Evolutionary conservation across 2,329 filamentous ascomycete species (phyloP).

Genomic region (Sarocladiaceae sp.): DNA sequence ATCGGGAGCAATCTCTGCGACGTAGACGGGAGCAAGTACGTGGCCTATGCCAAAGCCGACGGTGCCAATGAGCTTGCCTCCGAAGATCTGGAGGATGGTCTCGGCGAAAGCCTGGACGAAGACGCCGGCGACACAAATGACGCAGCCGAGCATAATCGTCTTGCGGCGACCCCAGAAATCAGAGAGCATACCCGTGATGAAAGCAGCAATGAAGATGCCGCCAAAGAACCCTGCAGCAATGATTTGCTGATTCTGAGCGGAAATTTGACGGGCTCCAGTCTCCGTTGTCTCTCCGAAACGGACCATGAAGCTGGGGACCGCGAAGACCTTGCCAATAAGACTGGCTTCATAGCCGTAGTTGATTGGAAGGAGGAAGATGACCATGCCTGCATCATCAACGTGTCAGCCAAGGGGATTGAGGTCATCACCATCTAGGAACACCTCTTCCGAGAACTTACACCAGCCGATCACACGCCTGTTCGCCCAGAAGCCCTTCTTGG

Average conservation of each 20-base stretch:
- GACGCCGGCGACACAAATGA: slow-evolving; percentile 20
- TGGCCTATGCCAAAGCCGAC: slow-evolving; percentile 27
- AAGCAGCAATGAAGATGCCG: slow-evolving; percentile 25
- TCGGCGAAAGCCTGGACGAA: slow-evolving; percentile 20
- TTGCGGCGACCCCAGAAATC: slow-evolving; percentile 22
- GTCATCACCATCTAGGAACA: too few species aligned
- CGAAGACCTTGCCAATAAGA: slow-evolving; percentile 25
- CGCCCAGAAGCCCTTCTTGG: too few species aligned
- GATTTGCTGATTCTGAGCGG: slow-evolving; percentile 24
- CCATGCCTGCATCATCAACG: too few species aligned
- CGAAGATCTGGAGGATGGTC: slow-evolving; percentile 22
- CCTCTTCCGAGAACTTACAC: too few species aligned
- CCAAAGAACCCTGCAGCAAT: slow-evolving; percentile 24
- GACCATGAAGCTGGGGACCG: slow-evolving; percentile 21
- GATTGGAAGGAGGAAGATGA: slow-evolving; percentile 24
- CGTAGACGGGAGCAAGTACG: slow-evolving; percentile 25
- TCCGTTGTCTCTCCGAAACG: slow-evolving; percentile 19
- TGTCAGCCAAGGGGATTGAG: too few species aligned
- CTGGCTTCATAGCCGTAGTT: slow-evolving; percentile 26
- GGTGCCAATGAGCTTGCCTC: slow-evolving; percentile 23
- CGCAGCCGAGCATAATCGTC: slow-evolving; percentile 20
- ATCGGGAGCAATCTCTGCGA: slow-evolving; percentile 26
- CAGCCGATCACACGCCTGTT: too few species aligned
- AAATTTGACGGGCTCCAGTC: slow-evolving; percentile 16
- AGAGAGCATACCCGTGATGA: slow-evolving; percentile 21